These are phyloP conservation scores for Alternaria solani DNA, from an alignment of 2,329 filamentous ascomycete genomes.

Conservation along the genomic window DNA sequence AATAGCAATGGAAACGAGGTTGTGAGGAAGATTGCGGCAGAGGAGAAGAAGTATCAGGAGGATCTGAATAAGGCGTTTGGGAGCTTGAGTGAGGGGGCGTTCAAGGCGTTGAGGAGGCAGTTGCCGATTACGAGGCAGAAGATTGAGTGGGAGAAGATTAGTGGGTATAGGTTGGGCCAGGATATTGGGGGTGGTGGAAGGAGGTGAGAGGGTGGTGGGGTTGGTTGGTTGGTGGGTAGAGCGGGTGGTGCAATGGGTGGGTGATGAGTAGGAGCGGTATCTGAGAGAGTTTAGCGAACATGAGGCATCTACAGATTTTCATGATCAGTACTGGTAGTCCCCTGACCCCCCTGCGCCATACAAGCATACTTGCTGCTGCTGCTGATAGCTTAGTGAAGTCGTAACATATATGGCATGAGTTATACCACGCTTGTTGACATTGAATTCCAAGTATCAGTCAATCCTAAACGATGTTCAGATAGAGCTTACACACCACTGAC, in stretches of 20 bases:
- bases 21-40: constrained; percentile 76
- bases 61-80: constrained; percentile 92
- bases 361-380: no score
- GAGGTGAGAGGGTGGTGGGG: constrained; percentile 5
- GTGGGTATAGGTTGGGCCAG: constrained; percentile 75
- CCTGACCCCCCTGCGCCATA: background rate
- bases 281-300: background rate
- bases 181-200: constrained; percentile 60
- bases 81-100: constrained; percentile 88
- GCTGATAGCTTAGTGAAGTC: no score
- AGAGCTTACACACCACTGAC: background rate
- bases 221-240: background rate
- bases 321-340: background rate
- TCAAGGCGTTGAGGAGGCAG: constrained; percentile 91
- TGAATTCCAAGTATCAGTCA: no score
- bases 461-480: no score
- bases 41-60: constrained; percentile 94
- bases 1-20: constrained; percentile 73
- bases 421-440: no score
- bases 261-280: background rate
- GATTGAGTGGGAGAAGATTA: constrained; percentile 99
- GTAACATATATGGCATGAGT: no score
- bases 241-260: background rate
- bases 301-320: background rate
- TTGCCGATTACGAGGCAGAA: constrained; percentile 96